Base-by-base conservation (phyloP, 2,329 filamentous ascomycete species). In the Thielaviopsis cerberus region DNA sequence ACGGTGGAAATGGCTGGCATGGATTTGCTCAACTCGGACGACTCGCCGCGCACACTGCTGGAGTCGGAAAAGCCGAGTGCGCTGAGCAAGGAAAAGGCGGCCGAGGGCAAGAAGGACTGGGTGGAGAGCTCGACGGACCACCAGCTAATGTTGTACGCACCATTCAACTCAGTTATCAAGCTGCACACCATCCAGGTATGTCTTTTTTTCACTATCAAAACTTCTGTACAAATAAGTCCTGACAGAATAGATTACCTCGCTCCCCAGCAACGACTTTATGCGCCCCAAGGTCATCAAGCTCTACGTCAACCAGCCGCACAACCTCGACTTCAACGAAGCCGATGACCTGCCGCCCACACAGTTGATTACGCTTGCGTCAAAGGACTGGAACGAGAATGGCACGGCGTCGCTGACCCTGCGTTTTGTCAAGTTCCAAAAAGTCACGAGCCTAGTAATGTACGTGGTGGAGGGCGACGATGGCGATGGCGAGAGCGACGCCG, bases 371-470 rank as follows among this genome's bases (percentile, higher is more conserved):
- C 76, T 98, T 51, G 75, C 77, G 61, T 74, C 82, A 52, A 76
- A 78, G 56, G 88, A 95, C 66, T 98, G 92, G 91, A 86, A 89
- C 69, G 74, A 77, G 51, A 81, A 86, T 15, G 85, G 82, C 55
- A 91, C 87, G 8, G 85, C 81, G 15, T 86, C 76, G 65, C 72
- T 91, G 57, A 72, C 78, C 51, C 73, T 97, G 65, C 86, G 90
- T 15, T 96, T 91, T 67, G 92, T 98, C 71, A 96, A 96, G 73
- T 98, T 97, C 75, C 92, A 97, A 73, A 94, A 89, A 67, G 86
- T 96, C 57, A 85, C 82, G 61, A 92, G 83, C 62, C 68, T 98
- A 65, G 85, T 94, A 20, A 65, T 98, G 11, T 98, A 96, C 69
- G 83, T 98, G 34, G 86, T 86, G 57, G 84, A 94, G 67, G 90